A percentile compares a stretch with the other conserved stretches of the same genome.
These are phyloP conservation scores for Xylaria sp. DNA, from an alignment of 2,329 filamentous ascomycete species.

Conservation along the genomic window DNA sequence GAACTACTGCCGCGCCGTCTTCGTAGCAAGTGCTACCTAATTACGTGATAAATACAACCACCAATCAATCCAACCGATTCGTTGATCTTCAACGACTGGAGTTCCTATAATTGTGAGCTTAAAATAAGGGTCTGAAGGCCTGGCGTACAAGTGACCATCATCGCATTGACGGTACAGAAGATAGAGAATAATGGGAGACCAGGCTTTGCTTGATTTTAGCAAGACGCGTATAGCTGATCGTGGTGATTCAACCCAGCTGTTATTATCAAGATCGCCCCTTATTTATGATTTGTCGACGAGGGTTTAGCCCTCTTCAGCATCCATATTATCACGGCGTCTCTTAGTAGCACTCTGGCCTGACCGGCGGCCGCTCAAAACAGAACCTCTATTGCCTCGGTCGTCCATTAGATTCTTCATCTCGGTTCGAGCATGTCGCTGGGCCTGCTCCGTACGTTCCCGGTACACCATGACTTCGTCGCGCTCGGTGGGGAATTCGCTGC, in stretches of 20 bases:
- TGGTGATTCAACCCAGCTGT: not conserved
- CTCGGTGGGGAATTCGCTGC: conserved; percentile 70
- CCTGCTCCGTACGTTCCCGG: conserved; percentile 80
- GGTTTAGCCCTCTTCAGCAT: conserved; percentile 75
- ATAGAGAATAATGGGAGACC: not conserved
- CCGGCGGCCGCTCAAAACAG: conserved; percentile 57
- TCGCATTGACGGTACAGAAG: not conserved
- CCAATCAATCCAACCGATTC: not conserved
- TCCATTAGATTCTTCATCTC: conserved; percentile 87
- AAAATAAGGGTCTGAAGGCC: not conserved
- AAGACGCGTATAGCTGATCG: not conserved
- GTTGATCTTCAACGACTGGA: not conserved
- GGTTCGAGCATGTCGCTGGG: conserved; percentile 79
- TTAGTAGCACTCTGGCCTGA: conserved; percentile 55
- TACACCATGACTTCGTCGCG: conserved; percentile 91
- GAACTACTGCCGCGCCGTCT: not conserved
- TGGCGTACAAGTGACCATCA: not conserved
- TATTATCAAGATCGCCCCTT: not conserved
- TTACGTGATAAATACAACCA: not conserved
- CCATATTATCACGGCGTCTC: conserved; percentile 71
- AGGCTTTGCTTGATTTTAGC: not conserved
- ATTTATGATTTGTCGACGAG: not conserved
- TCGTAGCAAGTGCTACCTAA: not conserved
- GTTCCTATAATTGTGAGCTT: not conserved
- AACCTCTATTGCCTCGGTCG: conserved; percentile 68